phyloP scores from a whole-genome alignment of 139 green algal genomes.

The Chlamydomonas sp. region DNA sequence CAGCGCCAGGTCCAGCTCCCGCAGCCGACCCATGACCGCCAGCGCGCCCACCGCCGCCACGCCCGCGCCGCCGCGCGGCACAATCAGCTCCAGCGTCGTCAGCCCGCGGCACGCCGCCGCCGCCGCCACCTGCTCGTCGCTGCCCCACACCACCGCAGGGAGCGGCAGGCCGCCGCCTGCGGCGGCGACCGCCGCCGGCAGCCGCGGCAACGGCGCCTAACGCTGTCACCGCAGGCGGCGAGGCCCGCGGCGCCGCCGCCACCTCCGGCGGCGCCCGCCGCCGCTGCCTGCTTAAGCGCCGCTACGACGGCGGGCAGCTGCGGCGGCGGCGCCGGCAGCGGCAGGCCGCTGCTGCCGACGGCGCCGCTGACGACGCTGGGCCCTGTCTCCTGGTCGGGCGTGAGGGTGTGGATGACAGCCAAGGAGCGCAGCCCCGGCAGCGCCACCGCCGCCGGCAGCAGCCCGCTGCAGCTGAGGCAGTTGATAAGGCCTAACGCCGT shows the following conservation, averaged over 20 bases:
- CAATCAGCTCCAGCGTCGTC: constrained; percentile 23
- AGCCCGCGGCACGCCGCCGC: constrained; percentile 4
- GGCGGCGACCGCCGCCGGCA: neutral
- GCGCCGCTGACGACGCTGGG: neutral
- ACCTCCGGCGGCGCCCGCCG: neutral
- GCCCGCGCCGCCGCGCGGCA: constrained; percentile 18
- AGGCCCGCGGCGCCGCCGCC: neutral
- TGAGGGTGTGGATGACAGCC: constrained; percentile 21
- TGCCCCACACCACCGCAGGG: constrained; percentile 9
- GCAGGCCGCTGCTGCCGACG: neutral
- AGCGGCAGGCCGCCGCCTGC: too few species aligned
- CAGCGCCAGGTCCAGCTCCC: constrained; percentile 26
- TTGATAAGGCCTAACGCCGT: constrained; percentile 26
- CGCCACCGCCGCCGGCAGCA: neutral
- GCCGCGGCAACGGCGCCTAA: neutral
- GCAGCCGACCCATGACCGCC: neutral
- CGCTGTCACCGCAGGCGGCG: neutral
- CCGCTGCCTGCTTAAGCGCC: neutral
- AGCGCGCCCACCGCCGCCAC: neutral
- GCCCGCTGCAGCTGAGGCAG: constrained; percentile 26
- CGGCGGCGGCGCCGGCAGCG: neutral
- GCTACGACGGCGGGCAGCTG: neutral
- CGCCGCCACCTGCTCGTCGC: constrained; percentile 33
- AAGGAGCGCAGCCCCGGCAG: constrained; percentile 5
- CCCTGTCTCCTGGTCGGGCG: constrained; percentile 9